Evolutionary conservation across 495 filamentous ascomycete species (phyloP).

Genomic region (Glarea lozoyensis): DNA sequence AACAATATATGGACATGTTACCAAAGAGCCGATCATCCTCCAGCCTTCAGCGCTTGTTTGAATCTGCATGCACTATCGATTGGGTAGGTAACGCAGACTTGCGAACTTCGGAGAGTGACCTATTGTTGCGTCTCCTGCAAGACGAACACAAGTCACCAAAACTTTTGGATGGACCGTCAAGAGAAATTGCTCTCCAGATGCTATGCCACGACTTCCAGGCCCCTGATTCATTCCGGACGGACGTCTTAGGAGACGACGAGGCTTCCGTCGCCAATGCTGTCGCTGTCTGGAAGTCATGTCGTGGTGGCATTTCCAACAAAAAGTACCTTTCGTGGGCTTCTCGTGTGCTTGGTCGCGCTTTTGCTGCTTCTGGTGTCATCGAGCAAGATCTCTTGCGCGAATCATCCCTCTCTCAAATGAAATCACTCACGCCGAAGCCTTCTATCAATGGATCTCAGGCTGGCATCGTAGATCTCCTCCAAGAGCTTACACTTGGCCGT

Average conservation of each 20-base stretch:
- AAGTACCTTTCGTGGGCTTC: conserved; percentile 80
- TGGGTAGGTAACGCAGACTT: conserved; percentile 48
- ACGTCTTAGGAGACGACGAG: conserved; percentile 53
- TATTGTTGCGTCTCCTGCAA: conserved; percentile 65
- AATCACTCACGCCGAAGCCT: conserved; percentile 23
- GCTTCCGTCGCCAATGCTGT: conserved; percentile 50
- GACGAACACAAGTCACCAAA: conserved; percentile 53
- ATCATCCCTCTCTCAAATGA: conserved; percentile 41
- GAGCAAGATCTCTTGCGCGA: conserved; percentile 48
- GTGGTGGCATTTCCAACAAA: conserved; percentile 45
- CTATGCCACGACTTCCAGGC: conserved; percentile 63
- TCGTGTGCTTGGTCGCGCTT: conserved; percentile 73
- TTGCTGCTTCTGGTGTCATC: conserved; percentile 63
- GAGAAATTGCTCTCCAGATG: conserved; percentile 61
- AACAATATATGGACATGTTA: conserved; percentile 15
- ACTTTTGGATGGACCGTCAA: conserved; percentile 58
- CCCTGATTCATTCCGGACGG: conserved; percentile 43
- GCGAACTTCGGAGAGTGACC: conserved; percentile 57
- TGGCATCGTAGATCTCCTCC: conserved; percentile 54
- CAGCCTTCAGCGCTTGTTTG: conserved; percentile 55
- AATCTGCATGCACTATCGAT: conserved; percentile 50
- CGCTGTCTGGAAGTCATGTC: conserved; percentile 67
- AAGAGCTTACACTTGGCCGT: conserved; percentile 55
- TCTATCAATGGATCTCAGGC: conserved; percentile 33
- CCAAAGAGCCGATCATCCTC: conserved; percentile 35